Conservation (phyloP, 345 rosid species). For the Gossypium sturtianum region DNA sequence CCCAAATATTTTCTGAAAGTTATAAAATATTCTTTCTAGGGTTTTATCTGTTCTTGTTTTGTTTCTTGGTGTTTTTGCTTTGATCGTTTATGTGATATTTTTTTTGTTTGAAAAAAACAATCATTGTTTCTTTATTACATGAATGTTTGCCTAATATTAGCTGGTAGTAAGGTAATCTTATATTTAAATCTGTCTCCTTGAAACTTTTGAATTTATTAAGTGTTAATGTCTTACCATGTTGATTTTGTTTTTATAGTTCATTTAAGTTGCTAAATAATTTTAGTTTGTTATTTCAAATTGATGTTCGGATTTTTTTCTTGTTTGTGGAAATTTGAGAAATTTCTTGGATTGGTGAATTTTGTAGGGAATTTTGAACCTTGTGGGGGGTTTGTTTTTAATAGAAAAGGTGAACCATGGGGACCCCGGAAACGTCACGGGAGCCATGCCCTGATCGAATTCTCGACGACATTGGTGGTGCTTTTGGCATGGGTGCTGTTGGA, state of each 20-base stretch:
- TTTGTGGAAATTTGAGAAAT: background rate
- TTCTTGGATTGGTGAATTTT: background rate
- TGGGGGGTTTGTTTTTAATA: background rate
- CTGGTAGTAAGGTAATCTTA: background rate
- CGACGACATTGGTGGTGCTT: slow-evolving; percentile 48
- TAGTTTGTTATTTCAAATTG: background rate
- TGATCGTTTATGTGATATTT: background rate
- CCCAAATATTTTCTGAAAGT: background rate
- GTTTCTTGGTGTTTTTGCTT: background rate
- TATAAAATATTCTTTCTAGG: background rate
- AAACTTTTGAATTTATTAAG: background rate
- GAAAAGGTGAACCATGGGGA: slow-evolving; percentile 34
- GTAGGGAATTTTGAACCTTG: background rate
- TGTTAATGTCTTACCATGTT: background rate
- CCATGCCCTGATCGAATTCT: slow-evolving; percentile 48
- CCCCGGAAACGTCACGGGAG: slow-evolving; percentile 51
- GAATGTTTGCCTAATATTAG: background rate
- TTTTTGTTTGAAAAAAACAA: too few species aligned
- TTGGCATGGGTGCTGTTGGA: slow-evolving; percentile 68
- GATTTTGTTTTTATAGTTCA: background rate
- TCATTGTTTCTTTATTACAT: too few species aligned
- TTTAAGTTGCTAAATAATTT: background rate
- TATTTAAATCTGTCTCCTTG: background rate
- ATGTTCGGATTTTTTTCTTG: background rate
- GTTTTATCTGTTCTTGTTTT: background rate